Base-by-base conservation (phyloP, 2,329 filamentous ascomycete species). In the Penicillium oxalicum region DNA sequence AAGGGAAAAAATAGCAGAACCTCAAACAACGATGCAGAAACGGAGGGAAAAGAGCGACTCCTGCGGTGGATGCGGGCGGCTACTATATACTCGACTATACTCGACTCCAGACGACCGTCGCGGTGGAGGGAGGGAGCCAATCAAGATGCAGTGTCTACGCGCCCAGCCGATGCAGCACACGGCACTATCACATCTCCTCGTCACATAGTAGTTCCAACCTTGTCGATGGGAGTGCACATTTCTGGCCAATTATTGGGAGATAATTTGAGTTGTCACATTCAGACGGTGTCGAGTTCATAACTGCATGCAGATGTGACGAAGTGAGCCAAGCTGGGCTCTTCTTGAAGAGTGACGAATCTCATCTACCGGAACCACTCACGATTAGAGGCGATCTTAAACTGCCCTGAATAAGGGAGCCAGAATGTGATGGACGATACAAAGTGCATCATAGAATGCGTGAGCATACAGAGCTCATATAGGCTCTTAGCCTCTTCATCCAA, bases 1-100 rank as follows among this genome's bases (percentile, higher is more conserved):
- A 11, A 47, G 55, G 54, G 48, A 50, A 55, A 48, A 56, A 59
- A 61, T 55, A 53, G 62, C 51, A 51, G 60, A 62, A 59, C 47
- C 48, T 61, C 59, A 68, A 65, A 68, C 62, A 66, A 55, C 61
- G 54, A 57, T 56, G 56, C 54, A 55, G 44, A 53, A 52, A 55
- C 42, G 53, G 53, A 49, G 51, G 47, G 48, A 49, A 9, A 42
- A 18, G 43, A 48, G 33, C 47, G 34, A 33, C 45, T 29, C 35
- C 13, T 40, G 48, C 50, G 53, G 52, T 47, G 44, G 55, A 53
- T 38, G 39, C 54, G 57, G 55, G 65, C 63, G 64, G 61, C 64
- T 70, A 69, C 18, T 18, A 32, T 68, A 68, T 69, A 64, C 49
- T 51, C 29, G 29, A 32, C 46, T 34, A 18, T 18, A 18, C 18